These are phyloP conservation scores for Stygiomarasmius scandens DNA, from an alignment of 1,284 basidiomycete genomes.

Conservation along the genomic window DNA sequence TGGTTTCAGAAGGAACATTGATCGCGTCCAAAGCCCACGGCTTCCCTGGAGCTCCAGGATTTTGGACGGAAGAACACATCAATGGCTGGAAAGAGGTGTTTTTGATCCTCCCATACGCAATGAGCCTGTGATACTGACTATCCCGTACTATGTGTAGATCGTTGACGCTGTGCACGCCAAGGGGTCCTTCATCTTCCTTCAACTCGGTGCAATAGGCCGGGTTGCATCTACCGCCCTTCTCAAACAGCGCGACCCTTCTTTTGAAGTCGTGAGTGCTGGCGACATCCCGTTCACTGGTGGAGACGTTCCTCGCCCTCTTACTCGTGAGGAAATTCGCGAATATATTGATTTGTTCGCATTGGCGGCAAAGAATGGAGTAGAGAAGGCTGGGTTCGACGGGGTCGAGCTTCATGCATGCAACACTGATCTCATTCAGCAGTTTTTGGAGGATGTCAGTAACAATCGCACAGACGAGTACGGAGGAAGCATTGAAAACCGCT, in stretches of 20 bases:
- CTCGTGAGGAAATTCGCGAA: slow-evolving; percentile 38
- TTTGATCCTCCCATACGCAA: too few relatives aligned
- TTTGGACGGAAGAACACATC: too few relatives aligned
- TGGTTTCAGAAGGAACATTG: slow-evolving; percentile 35
- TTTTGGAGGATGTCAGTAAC: slow-evolving; percentile 41
- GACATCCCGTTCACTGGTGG: slow-evolving; percentile 7
- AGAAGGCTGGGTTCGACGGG: slow-evolving; percentile 45
- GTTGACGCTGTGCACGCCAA: slow-evolving; percentile 36
- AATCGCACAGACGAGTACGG: slow-evolving; percentile 55
- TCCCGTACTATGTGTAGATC: slow-evolving; percentile 21
- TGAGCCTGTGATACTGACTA: neutral
- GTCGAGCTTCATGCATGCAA: slow-evolving; percentile 35
- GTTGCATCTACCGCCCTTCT: slow-evolving; percentile 21
- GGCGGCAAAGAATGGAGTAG: slow-evolving; percentile 37
- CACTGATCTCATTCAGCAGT: slow-evolving; percentile 41
- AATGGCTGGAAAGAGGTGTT: slow-evolving; percentile 33
- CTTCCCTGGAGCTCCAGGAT: slow-evolving; percentile 27
- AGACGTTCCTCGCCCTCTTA: slow-evolving; percentile 29
- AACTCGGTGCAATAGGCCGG: slow-evolving; percentile 49
- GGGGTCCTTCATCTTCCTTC: slow-evolving; percentile 41
- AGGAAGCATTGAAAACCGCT: slow-evolving; percentile 50
- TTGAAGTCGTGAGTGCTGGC: slow-evolving; percentile 4
- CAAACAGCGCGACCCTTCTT: neutral
- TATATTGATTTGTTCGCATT: slow-evolving; percentile 32
- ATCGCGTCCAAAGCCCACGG: slow-evolving; percentile 22